Conservation (phyloP, 306 rosid genomes). For the Calophaca sinica region DNA sequence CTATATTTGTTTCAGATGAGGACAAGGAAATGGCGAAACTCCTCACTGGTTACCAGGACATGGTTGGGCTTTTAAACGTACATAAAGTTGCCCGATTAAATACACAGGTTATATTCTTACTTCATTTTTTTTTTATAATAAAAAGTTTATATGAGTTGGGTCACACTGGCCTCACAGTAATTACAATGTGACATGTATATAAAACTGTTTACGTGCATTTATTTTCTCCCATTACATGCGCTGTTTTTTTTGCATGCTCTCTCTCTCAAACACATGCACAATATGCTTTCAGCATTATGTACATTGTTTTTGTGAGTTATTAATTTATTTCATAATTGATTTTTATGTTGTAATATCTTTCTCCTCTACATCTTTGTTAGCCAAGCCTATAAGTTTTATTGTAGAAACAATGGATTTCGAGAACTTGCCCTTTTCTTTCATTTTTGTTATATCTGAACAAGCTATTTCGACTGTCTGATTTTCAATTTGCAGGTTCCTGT, state of each 20-base stretch:
- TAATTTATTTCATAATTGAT: slow-evolving; percentile 20
- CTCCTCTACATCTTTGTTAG: slow-evolving; percentile 2
- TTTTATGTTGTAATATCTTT: slow-evolving; percentile 8
- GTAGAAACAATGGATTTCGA: slow-evolving; percentile 10
- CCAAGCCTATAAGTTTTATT: not conserved
- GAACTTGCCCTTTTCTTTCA: slow-evolving; percentile 2
- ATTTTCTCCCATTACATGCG: slow-evolving; percentile 10
- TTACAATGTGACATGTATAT: slow-evolving; percentile 9
- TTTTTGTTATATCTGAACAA: slow-evolving; percentile 24
- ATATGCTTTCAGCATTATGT: not conserved
- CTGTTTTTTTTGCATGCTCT: not conserved
- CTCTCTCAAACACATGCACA: not conserved
- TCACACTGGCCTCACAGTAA: too few species aligned
- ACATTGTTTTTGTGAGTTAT: not conserved
- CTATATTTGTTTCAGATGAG: slow-evolving; percentile 62
- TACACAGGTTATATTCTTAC: slow-evolving; percentile 69
- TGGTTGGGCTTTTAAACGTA: slow-evolving; percentile 84
- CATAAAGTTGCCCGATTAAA: slow-evolving; percentile 81
- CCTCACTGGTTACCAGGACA: slow-evolving; percentile 94
- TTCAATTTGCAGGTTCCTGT: slow-evolving; percentile 65
- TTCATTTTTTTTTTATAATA: slow-evolving; percentile 21
- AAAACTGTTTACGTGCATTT: not conserved
- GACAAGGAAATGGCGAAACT: slow-evolving; percentile 87
- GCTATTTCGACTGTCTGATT: slow-evolving; percentile 12
- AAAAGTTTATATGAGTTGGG: too few species aligned